Base-by-base conservation (phyloP, 1,284 basidiomycete genomes). In the Coniferiporia weirii region DNA sequence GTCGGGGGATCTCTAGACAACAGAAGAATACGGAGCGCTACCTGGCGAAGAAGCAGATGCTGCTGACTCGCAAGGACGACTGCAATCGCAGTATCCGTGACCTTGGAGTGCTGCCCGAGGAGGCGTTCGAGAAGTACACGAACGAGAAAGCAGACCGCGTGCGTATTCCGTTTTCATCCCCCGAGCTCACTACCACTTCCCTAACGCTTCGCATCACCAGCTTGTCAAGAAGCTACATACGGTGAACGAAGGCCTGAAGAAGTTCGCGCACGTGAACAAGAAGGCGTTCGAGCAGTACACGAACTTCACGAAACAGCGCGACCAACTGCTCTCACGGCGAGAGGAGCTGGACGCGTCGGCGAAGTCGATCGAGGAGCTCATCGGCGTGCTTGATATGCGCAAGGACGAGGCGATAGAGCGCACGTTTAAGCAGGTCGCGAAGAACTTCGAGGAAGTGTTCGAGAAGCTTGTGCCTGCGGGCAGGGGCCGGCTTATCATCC, bases 211-310 rank as follows among this genome's bases (percentile, higher is more conserved):
- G 60, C 17, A 6, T 13, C 19, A 19, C 66, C 15, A 96, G 92
- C 80, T 99, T 43, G 83, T 96, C 66, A 95, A 93, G 75, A 90
- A 89, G 64, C 80, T 99, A 40, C 95, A 97, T 68, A 81, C 82
- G 22, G 87, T 95, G 64, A 95, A 98, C 68, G 95, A 98, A 67
- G 84, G 85, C 34, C 78, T 99, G 64, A 98, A 96, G 72, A 95
- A 95, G 72, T 99, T 95, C 68, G 89, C 93, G 0, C 95, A 98
- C 69, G 96, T 99, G 65, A 99, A 99, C 80, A 99, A 99, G 79
- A 98, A 98, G 73, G 97, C 96, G 1, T 96, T 98, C 69, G 97
- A 99, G 72, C 95, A 98, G 72, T 98, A 97, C 78, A 93, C 84
- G 72, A 95, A 92, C 70, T 99, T 99, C 72, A 98, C 95, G 9